Evolutionary conservation across 176 grass and related monocot genomes (phyloP).

Genomic region (Poa annua): DNA sequence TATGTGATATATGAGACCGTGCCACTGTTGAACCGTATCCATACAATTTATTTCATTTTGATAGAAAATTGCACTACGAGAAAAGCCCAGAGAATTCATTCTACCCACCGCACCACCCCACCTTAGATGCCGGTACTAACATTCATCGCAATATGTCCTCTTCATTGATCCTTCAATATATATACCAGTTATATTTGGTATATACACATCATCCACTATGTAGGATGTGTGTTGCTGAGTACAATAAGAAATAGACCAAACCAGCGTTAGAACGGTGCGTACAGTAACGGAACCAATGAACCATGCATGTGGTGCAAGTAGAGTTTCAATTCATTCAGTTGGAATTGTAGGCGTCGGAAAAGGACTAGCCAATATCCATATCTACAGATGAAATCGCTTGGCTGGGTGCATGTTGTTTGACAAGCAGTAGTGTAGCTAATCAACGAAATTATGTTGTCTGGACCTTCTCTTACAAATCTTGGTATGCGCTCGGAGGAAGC

Average conservation of each 20-base stretch:
- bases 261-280: neutral
- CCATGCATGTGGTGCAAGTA: neutral
- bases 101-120: neutral
- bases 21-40: too few relatives aligned
- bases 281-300: neutral
- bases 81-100: neutral
- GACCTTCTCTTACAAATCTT: neutral
- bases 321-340: neutral
- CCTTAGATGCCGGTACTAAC: neutral
- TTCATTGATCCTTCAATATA: neutral
- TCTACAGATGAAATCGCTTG: neutral
- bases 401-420: neutral
- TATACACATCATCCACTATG: neutral
- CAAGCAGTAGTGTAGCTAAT: neutral
- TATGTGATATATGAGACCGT: too few relatives aligned
- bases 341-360: neutral
- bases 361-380: neutral
- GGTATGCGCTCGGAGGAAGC: neutral
- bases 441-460: neutral
- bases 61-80: neutral
- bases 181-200: neutral
- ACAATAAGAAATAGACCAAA: neutral
- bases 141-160: neutral
- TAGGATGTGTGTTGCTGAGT: neutral
- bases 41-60: neutral